A percentile compares a stretch with the other conserved stretches of the same genome.
These are phyloP conservation scores for Hyphopichia burtonii DNA, from an alignment of 1,139 yeast genomes.

Conservation along the genomic window DNA sequence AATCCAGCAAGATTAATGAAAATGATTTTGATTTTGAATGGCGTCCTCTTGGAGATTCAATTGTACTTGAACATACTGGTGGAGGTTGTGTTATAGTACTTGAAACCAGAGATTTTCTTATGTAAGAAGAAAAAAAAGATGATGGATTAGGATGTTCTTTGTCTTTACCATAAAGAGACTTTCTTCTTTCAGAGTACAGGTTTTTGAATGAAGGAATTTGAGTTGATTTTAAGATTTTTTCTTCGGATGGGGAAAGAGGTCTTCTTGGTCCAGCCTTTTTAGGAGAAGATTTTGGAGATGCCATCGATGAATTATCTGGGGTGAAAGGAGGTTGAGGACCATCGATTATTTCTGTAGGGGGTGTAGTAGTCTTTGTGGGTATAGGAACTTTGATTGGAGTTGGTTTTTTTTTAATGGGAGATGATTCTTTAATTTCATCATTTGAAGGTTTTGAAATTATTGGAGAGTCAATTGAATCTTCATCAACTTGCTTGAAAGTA, in stretches of 20 bases:
- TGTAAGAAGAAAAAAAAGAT: background rate
- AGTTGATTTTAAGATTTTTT: constrained; percentile 26
- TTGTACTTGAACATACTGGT: background rate
- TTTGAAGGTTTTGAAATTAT: background rate
- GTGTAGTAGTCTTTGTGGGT: background rate
- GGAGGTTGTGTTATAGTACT: constrained; percentile 2
- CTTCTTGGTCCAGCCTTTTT: constrained; percentile 17
- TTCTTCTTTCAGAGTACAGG: constrained; percentile 5
- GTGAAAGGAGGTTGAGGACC: background rate
- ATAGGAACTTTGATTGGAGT: background rate
- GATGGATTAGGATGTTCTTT: background rate
- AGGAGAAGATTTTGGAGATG: constrained; percentile 4
- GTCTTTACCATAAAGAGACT: background rate
- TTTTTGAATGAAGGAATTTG: constrained; percentile 26
- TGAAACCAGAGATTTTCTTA: constrained; percentile 1
- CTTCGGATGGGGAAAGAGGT: constrained; percentile 30
- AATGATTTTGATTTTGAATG: constrained; percentile 19
- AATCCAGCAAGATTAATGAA: constrained; percentile 14
- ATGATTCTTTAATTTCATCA: background rate
- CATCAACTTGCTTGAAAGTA: constrained; percentile 16
- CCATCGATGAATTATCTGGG: background rate
- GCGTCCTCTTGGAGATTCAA: constrained; percentile 1
- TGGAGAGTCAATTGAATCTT: constrained; percentile 1
- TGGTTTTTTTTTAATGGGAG: background rate
- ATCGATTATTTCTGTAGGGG: background rate